These are phyloP conservation scores for Pseudogymnoascus sp. DNA, from an alignment of 2,329 filamentous ascomycete species.

Conservation along the genomic window DNA sequence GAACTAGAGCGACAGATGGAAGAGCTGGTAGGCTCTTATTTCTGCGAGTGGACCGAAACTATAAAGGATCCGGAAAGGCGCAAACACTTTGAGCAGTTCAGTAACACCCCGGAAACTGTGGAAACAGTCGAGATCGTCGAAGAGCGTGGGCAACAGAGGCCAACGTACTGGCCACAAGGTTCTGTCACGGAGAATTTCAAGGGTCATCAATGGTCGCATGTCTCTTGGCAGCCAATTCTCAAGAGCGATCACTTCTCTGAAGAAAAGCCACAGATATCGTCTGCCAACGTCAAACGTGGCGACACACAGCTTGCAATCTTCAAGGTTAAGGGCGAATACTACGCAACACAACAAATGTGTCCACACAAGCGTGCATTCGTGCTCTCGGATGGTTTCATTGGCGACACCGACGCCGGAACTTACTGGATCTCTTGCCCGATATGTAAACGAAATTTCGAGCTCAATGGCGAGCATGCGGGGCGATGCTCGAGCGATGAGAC, in stretches of 20 bases:
- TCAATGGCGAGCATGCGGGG: slow-evolving; percentile 57
- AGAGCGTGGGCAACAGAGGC: slow-evolving; percentile 66
- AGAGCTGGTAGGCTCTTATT: slow-evolving; percentile 73
- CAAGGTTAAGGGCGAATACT: slow-evolving; percentile 72
- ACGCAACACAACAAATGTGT: slow-evolving; percentile 90
- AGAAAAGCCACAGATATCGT: slow-evolving; percentile 62
- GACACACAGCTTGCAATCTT: slow-evolving; percentile 86
- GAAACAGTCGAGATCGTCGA: slow-evolving; percentile 61
- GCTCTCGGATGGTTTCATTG: slow-evolving; percentile 77
- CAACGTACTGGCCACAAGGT: slow-evolving; percentile 69
- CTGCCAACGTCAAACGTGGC: slow-evolving; percentile 71
- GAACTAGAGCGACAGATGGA: slow-evolving; percentile 84
- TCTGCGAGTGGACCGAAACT: slow-evolving; percentile 87
- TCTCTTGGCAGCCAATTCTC: slow-evolving; percentile 75
- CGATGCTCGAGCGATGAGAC: slow-evolving; percentile 65
- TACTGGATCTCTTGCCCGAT: slow-evolving; percentile 84
- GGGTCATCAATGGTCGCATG: slow-evolving; percentile 54
- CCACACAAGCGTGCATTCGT: slow-evolving; percentile 86
- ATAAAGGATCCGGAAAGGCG: slow-evolving; percentile 60
- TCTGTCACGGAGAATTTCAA: slow-evolving; percentile 64
- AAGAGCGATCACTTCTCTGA: slow-evolving; percentile 61
- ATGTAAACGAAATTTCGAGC: slow-evolving; percentile 84
- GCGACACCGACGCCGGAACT: slow-evolving; percentile 45
- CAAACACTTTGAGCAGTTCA: slow-evolving; percentile 71
- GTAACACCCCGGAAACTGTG: slow-evolving; percentile 66